Conservation (phyloP, 768 basidiomycete genomes). For the Pisolithus albus region DNA sequence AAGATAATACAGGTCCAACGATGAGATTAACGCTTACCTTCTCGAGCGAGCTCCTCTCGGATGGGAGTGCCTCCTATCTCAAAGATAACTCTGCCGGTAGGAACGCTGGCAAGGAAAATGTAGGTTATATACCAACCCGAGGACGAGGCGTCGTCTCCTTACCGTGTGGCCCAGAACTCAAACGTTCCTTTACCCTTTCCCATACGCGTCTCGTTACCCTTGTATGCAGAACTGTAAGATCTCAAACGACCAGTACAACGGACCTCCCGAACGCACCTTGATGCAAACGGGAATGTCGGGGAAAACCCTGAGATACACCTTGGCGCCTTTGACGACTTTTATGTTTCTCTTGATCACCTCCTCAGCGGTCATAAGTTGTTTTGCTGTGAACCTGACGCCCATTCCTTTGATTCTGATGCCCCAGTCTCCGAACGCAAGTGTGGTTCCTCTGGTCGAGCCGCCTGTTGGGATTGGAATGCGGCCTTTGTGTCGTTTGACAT, state of each 20-base stretch:
- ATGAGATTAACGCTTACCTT: constrained; percentile 47
- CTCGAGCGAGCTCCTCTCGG: constrained; percentile 86
- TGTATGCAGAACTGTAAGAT: constrained; percentile 1
- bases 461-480: constrained; percentile 79
- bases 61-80: constrained; percentile 89
- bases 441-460: constrained; percentile 90
- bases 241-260: neutral
- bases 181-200: constrained; percentile 98
- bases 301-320: constrained; percentile 85
- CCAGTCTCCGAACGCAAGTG: constrained; percentile 68
- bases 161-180: constrained; percentile 96
- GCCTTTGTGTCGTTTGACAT: constrained; percentile 87
- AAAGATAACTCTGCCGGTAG: constrained; percentile 84
- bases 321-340: constrained; percentile 82
- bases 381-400: constrained; percentile 76
- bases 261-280: constrained; percentile 50
- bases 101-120: constrained; percentile 46
- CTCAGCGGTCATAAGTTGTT: constrained; percentile 82
- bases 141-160: neutral
- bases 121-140: neutral
- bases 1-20: neutral
- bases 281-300: constrained; percentile 97
- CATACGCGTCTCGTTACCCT: constrained; percentile 99
- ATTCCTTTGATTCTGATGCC: constrained; percentile 84
- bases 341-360: constrained; percentile 86